Evolutionary conservation across 495 filamentous ascomycete species (phyloP).

Genomic region (Tuber aestivum): DNA sequence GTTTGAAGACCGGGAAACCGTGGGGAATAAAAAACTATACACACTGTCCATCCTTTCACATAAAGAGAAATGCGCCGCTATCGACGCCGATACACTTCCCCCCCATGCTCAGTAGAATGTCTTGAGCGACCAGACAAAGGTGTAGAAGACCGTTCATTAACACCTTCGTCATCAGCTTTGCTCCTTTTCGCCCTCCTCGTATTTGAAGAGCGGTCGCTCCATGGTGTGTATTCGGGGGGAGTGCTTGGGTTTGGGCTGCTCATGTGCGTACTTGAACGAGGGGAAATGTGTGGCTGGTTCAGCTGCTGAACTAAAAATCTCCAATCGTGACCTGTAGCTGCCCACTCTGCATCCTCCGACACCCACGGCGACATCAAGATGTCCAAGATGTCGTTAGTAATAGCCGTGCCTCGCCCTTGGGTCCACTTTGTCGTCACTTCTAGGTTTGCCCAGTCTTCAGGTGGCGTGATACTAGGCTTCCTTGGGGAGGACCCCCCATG

Average conservation of each 20-base stretch:
- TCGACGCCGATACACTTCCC: constrained; percentile 2
- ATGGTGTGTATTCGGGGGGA: constrained; percentile 8
- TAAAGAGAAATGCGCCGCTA: background rate
- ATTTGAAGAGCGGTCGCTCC: constrained; percentile 16
- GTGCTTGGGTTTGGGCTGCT: constrained; percentile 14
- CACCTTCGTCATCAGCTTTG: constrained; percentile 25
- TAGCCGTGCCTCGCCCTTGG: constrained; percentile 21
- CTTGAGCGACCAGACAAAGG: background rate
- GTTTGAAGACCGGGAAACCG: background rate
- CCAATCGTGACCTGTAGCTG: constrained; percentile 23
- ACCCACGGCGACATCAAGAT: constrained; percentile 28
- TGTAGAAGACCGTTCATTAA: background rate
- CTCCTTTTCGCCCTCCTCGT: constrained; percentile 32
- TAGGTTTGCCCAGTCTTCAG: constrained; percentile 18
- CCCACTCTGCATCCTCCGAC: constrained; percentile 28
- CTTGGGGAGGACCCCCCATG: constrained; percentile 6
- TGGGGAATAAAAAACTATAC: background rate
- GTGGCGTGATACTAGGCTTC: constrained; percentile 7
- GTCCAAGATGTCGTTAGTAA: constrained; percentile 25
- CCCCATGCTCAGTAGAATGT: background rate
- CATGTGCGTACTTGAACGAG: constrained; percentile 9
- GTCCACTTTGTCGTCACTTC: constrained; percentile 23
- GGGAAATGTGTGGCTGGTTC: background rate
- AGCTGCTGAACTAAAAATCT: constrained; percentile 22
- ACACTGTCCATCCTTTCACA: background rate